Evolutionary conservation across 73 alveolate species (phyloP).

Genomic region (Durusdinium trenchii): DNA sequence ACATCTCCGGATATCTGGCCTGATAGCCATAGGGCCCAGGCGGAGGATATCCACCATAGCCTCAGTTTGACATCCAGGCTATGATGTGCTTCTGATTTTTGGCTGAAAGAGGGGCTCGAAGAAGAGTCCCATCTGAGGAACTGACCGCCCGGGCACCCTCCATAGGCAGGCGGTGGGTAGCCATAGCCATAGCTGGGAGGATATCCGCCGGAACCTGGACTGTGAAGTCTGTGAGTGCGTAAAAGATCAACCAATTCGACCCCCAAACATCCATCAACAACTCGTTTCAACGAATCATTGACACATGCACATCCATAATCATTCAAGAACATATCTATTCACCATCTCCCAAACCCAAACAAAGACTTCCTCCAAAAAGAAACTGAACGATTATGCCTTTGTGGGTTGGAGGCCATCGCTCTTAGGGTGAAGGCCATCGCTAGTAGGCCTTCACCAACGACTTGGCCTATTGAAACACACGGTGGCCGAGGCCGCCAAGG

Average conservation of each 20-base stretch:
- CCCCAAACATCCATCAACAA: too few species aligned
- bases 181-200: slow-evolving; percentile 12
- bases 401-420: too few species aligned
- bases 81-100: background rate
- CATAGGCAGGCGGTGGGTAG: slow-evolving; percentile 20
- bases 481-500: too few species aligned
- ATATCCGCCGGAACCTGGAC: background rate
- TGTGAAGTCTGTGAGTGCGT: background rate
- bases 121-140: background rate
- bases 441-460: too few species aligned
- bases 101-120: background rate
- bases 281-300: too few species aligned
- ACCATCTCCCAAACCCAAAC: background rate
- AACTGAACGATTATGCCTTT: background rate
- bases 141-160: background rate
- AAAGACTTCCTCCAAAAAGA: background rate
- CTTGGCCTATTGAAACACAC: too few species aligned
- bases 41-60: slow-evolving; percentile 6
- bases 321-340: background rate
- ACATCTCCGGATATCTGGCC: too few species aligned
- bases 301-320: too few species aligned
- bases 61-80: background rate
- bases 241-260: background rate
- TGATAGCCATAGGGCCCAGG: slow-evolving; percentile 23
- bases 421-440: too few species aligned